Base-by-base conservation (phyloP, 306 rosid species). In the Castanea mollissima region DNA sequence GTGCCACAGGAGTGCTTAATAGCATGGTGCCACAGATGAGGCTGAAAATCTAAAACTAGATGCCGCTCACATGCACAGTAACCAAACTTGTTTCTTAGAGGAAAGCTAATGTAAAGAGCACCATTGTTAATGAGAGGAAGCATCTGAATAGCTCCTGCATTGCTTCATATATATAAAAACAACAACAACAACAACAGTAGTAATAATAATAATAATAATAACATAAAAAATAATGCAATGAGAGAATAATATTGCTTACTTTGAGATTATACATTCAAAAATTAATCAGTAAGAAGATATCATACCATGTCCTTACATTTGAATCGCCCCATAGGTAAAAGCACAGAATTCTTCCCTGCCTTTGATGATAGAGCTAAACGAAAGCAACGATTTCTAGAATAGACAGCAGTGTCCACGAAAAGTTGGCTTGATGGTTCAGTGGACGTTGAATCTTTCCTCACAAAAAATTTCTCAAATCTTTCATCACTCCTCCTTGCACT, bases 321-420 rank as follows among this genome's bases (percentile, higher is more conserved):
- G 75, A 77, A 88, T 67, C 93, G 88, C 64, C 88, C 85, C 9
- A 94, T 86, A 55, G 97, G 97, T 74, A 91, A 85, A 78, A 94
- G 98, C 81, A 91, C 86, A 29, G 97, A 90, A 78, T 75, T 87
- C 80, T 92, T 94, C 78, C 98, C 98, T 32, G 98, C 97, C 88
- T 94, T 94, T 52, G 98, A 94, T 76, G 98, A 94, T 52, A 92
- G 88, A 85, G 73, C 86, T 78, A 94, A 81, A 54, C 97, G 97
- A 82, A 94, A 94, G 74, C 94, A 89, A 76, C 97, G 98, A 83
- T 94, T 94, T 85, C 98, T 88, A 57, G 97, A 51, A 88, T 94
- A 94, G 29, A 94, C 97, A 64, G 97, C 97, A 74, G 89, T 88
- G 81, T 94, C 97, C 84, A 94, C 97, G 84, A 94, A 94, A 81